Evolutionary conservation across 1,284 basidiomycete species (phyloP).

Genomic region (Austropuccinia psidii): DNA sequence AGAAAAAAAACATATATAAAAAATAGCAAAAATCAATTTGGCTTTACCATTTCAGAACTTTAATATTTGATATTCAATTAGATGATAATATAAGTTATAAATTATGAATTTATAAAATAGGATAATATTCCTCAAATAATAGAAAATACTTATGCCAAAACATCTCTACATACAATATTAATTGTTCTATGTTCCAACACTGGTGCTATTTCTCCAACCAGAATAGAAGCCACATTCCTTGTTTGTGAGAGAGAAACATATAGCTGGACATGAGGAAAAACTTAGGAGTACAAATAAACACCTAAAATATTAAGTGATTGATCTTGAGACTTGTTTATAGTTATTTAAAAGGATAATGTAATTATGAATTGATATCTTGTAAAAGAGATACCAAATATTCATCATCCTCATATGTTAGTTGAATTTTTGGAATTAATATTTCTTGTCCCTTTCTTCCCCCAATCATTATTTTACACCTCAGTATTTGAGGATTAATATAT

Average conservation of each 20-base stretch:
- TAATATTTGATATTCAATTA: no score
- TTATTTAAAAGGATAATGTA: neutral
- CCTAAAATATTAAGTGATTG: neutral
- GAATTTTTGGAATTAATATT: neutral
- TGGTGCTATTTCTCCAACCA: no score
- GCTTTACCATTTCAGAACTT: no score
- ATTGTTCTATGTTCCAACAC: no score
- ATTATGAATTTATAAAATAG: no score
- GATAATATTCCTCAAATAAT: no score
- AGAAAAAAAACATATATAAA: no score
- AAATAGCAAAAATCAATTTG: no score
- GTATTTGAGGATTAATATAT: neutral
- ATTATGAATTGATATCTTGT: neutral
- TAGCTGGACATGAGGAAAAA: constrained; percentile 4
- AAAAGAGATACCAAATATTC: neutral
- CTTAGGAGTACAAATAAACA: neutral
- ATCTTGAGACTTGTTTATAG: constrained; percentile 13
- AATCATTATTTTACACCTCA: neutral
- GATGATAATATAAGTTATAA: no score
- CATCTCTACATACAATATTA: no score
- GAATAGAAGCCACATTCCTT: no score
- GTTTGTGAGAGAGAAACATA: neutral
- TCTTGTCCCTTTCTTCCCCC: neutral
- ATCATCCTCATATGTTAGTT: neutral
- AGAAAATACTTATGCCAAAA: no score